These are phyloP conservation scores for Gynostemma pentaphyllum DNA, from an alignment of 306 rosid genomes.

Conservation along the genomic window DNA sequence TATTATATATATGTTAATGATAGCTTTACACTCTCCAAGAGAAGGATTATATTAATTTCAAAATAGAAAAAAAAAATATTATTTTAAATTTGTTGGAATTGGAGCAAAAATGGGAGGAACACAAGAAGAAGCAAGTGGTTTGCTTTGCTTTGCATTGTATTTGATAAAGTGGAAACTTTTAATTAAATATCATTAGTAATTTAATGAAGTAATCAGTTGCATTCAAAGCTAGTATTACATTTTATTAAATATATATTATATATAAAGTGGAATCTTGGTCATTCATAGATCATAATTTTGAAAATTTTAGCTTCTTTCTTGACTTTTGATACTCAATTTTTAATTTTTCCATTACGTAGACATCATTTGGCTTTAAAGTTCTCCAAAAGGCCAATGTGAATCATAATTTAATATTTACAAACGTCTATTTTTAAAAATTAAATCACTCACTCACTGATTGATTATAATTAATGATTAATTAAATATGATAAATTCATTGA, in stretches of 20 bases:
- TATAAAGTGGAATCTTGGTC: conserved; percentile 45
- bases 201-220: conserved; percentile 8
- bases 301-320: too few relatives aligned
- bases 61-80: conserved; percentile 5
- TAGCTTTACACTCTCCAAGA: not conserved
- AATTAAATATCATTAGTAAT: conserved; percentile 13
- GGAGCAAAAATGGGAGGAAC: conserved; percentile 41
- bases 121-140: conserved; percentile 55
- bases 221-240: conserved; percentile 1
- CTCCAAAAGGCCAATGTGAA: too few relatives aligned
- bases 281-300: conserved; percentile 5
- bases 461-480: too few relatives aligned
- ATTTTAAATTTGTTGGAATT: conserved; percentile 11
- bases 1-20: too few relatives aligned
- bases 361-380: too few relatives aligned
- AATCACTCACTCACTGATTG: too few relatives aligned
- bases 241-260: conserved; percentile 2
- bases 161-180: conserved; percentile 19
- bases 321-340: not conserved
- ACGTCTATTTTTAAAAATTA: too few relatives aligned
- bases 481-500: too few relatives aligned
- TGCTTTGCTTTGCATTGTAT: conserved; percentile 34
- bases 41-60: conserved; percentile 20
- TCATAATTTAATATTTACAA: too few relatives aligned
- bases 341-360: too few relatives aligned